Base-by-base conservation (phyloP, 2,329 filamentous ascomycete species). In the Sphaceloma murrayae region DNA sequence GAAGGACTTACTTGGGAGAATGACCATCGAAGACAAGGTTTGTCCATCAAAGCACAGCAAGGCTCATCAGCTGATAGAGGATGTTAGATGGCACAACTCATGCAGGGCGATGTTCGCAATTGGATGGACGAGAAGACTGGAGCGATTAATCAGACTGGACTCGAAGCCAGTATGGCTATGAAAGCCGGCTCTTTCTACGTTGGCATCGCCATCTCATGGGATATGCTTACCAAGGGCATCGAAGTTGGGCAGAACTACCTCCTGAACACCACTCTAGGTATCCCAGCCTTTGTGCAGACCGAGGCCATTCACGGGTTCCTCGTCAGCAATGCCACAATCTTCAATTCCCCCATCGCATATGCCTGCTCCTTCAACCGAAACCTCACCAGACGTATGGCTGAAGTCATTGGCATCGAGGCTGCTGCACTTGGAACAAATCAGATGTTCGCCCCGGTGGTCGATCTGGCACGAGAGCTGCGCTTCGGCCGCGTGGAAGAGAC, bases 401-500 rank as follows among this genome's bases (percentile, higher is more conserved):
- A 65, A 3, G 69, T 73, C 13, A 84, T 85, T 51, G 80, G 72
- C 4, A 69, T 74, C 36, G 82, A 87, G 60, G 68, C 80, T 17
- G 65, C 69, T 43, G 75, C 81, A 3, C 62, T 86, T 1, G 82
- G 82, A 1, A 75, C 83, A 14, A 85, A 82, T 52, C 80, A 86
- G 52, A 62, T 86, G 2, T 85, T 86, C 56, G 78, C 78, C 2
- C 82, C 82, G 1, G 67, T 85, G 1, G 77, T 73, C 7, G 82
- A 86, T 57, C 64, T 87, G 7, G 80, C 82, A 2, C 72, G 82
- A 33, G 82, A 86, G 58, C 64, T 82, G 42, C 72, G 82, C 36
- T 86, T 74, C 53, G 82, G 82, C 21, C 71, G 82, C 52, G 81
- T 86, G 2, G 82, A 86, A 58, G 82, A 86, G 59, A 82, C 75